Base-by-base conservation (phyloP, 768 basidiomycete species). In the Pisolithus sp. region DNA sequence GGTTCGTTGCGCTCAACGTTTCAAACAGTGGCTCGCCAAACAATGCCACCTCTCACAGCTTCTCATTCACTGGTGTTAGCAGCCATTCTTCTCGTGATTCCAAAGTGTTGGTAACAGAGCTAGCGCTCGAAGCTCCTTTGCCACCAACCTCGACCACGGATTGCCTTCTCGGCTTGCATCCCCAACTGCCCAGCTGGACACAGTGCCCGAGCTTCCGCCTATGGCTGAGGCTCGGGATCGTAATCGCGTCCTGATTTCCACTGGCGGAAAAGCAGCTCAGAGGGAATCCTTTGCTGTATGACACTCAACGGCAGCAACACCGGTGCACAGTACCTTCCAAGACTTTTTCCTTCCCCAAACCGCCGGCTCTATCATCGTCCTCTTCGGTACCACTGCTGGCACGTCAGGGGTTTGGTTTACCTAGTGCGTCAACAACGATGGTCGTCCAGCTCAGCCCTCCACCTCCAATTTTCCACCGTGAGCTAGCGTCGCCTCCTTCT, bases 291-390 rank as follows among this genome's bases (percentile, higher is more conserved):
- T 71, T 36, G 68, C 72, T 38, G 75, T 57, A 61, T 69, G 52
- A 55, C 62, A 20, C 73, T 72, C 64, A 63, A 55, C 38, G 53
- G 63, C 23, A 70, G 67, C 43, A 73, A 75, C 12, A 49, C 60
- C 26, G 58, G 67, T 7, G 61, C 71, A 0, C 79, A 80, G 48
- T 77, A 71, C 59, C 66, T 10, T 77, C 78, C 15, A 84, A 87
- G 62, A 77, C 79, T 5, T 86, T 83, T 66, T 66, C 80, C 8
- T 86, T 87, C 72, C 85, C 85, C 3, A 78, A 77, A 50, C 85
- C 85, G 2, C 83, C 82, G 4, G 59, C n/a, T 13, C 55, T 46
- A 1, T 50, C 36, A 2, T 45, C 55, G 34, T 45, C 49, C 43
- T 24, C 43, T 10, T 24, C 36, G 23, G 2, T 43, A 31, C n/a